A percentile compares a stretch with the other conserved stretches of the same genome.
These are phyloP conservation scores for Brassica incana DNA, from an alignment of 345 rosid species.

Conservation along the genomic window DNA sequence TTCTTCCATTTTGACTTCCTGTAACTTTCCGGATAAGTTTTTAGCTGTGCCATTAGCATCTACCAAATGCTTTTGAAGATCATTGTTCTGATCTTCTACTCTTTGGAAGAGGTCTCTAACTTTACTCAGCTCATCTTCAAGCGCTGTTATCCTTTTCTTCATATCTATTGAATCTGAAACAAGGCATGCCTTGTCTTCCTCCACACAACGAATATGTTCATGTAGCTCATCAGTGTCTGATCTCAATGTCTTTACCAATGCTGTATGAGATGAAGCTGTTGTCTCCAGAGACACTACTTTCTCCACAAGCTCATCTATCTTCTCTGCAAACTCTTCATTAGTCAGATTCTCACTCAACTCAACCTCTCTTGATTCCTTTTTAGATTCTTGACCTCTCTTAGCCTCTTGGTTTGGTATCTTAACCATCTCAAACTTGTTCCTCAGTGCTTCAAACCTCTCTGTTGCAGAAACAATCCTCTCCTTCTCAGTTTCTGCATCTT, in stretches of 20 bases:
- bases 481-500: conserved; percentile 51
- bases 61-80: conserved; percentile 45
- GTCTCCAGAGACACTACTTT: conserved; percentile 64
- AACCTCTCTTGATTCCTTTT: conserved; percentile 30
- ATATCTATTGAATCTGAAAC: conserved; percentile 45
- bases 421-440: conserved; percentile 37
- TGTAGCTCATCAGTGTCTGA: conserved; percentile 61
- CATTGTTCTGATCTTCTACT: conserved; percentile 47
- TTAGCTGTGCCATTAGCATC: conserved; percentile 53
- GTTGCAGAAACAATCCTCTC: conserved; percentile 48
- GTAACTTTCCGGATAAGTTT: conserved; percentile 54
- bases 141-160: conserved; percentile 45
- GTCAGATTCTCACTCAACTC: conserved; percentile 26
- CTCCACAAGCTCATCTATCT: conserved; percentile 69
- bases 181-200: conserved; percentile 60
- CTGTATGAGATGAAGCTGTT: conserved; percentile 56
- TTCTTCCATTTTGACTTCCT: conserved; percentile 51
- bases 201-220: conserved; percentile 49
- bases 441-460: conserved; percentile 47
- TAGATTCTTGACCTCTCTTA: conserved; percentile 6
- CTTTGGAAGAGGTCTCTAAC: conserved; percentile 53
- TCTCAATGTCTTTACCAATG: conserved; percentile 55
- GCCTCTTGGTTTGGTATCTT: conserved; percentile 30
- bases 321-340: conserved; percentile 52
- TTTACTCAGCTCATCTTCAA: conserved; percentile 62